Evolutionary conservation across 2,329 filamentous ascomycete genomes (phyloP).

Genomic region (Trichoderma koningiopsis): DNA sequence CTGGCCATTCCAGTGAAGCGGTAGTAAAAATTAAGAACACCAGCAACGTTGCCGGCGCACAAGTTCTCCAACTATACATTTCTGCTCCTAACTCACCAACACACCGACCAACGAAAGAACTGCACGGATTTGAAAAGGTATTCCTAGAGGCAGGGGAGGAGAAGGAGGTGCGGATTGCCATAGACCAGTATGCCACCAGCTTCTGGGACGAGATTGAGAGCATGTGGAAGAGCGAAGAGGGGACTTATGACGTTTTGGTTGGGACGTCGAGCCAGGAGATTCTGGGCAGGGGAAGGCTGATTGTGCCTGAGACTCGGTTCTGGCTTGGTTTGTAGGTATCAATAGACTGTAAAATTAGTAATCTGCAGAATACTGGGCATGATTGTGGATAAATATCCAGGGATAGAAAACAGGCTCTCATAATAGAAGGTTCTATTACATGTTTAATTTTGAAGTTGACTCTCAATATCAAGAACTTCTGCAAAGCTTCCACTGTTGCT

Average conservation of each 20-base stretch:
- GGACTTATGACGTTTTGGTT: not conserved
- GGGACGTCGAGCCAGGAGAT: constrained; percentile 12
- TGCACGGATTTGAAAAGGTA: constrained; percentile 9
- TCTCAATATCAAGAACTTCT: not conserved
- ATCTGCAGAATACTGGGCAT: not conserved
- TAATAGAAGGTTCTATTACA: not conserved
- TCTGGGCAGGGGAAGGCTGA: not conserved
- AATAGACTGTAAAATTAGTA: not conserved
- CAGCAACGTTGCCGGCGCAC: not conserved
- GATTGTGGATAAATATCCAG: not conserved
- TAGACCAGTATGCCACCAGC: constrained; percentile 5
- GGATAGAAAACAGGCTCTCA: not conserved
- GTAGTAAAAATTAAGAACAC: not conserved
- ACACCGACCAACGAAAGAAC: not conserved
- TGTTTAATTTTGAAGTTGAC: not conserved
- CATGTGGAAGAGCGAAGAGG: constrained; percentile 1
- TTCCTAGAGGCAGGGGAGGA: not conserved
- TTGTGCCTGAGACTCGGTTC: constrained; percentile 6
- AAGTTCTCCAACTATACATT: constrained; percentile 6
- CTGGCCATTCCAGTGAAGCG: not conserved
- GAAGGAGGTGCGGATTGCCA: constrained; percentile 3
- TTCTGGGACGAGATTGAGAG: constrained; percentile 19
- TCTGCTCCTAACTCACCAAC: not conserved
- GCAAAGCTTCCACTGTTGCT: not conserved
- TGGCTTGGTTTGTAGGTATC: not conserved